phyloP scores from a whole-genome alignment of 192 early-diverging fungal genomes.

The Entomortierella beljakovae region DNA sequence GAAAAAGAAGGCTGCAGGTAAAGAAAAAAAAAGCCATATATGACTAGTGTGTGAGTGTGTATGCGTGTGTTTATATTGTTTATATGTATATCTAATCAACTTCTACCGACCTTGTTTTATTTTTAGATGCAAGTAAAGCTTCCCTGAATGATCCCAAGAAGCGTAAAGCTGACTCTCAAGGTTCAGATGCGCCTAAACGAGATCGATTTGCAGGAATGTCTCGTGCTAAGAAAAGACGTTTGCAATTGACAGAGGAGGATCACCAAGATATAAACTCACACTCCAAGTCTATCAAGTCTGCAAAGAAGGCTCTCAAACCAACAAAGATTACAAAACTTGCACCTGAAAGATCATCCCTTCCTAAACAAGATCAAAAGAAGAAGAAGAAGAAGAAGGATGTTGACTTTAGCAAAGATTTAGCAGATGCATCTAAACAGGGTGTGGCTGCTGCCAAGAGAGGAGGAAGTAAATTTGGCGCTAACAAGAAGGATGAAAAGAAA shows the following conservation, averaged over 20 bases:
- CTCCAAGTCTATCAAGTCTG: slow-evolving; percentile 57
- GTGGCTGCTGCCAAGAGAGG: slow-evolving; percentile 53
- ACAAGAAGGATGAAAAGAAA: slow-evolving; percentile 47
- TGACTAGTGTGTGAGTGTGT: not conserved
- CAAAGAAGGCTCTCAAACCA: slow-evolving; percentile 60
- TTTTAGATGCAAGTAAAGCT: slow-evolving; percentile 28
- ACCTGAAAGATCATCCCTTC: slow-evolving; percentile 8
- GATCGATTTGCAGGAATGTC: slow-evolving; percentile 64
- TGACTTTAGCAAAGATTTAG: slow-evolving; percentile 58
- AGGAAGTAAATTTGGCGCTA: slow-evolving; percentile 32
- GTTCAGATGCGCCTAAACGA: slow-evolving; percentile 51
- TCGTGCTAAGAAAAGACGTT: slow-evolving; percentile 58
- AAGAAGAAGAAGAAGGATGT: slow-evolving; percentile 54
- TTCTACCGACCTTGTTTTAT: no score
- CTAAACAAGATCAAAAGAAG: slow-evolving; percentile 47
- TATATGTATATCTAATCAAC: no score
- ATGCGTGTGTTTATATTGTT: not conserved
- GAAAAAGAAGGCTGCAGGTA: slow-evolving; percentile 73
- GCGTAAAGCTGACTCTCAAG: slow-evolving; percentile 29
- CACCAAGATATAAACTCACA: slow-evolving; percentile 55
- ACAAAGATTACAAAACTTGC: slow-evolving; percentile 47
- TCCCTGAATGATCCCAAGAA: slow-evolving; percentile 46
- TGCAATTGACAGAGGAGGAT: slow-evolving; percentile 60
- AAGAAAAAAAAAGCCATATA: slow-evolving; percentile 2
- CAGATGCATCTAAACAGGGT: slow-evolving; percentile 53